Base-by-base conservation (phyloP, 2,329 filamentous ascomycete species). In the Zopfia rhizophila region DNA sequence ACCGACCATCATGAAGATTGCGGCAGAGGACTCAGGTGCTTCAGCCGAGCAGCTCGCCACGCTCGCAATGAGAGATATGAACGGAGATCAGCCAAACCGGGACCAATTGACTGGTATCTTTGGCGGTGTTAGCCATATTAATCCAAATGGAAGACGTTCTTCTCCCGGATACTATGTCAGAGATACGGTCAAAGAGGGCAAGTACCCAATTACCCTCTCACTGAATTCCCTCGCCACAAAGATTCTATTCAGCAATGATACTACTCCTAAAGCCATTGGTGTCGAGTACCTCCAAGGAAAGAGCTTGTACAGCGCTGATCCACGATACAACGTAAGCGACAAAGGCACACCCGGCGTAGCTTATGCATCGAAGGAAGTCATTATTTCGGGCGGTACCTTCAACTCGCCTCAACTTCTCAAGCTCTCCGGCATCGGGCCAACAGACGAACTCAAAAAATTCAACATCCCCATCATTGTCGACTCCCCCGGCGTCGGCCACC, bases 321-420 rank as follows among this genome's bases (percentile, higher is more conserved):
- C 76, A 7, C 70, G 75, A 2, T 62, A 71, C 30, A 45, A 53
- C 28, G 56, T 54, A 4, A 41, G 43, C 13, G 39, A 49, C 22
- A 53, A 48, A 10, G 62, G 60, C 1, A 63, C 48, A 4, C 43
- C 68, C n/a, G 74, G 75, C 13, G 53, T 65, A 29, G 76, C 72
- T 27, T 63, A 58, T 7, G 77, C 77, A 2, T 71, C 51, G 3
- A 58, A 58, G 27, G 60, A 63, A 45, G 58, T 63, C 23, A 59
- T 63, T 21, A 50, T 63, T 18, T 58, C 54, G 4, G 56, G 56
- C 4, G 84, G 84, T 6, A 78, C 82, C 1, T 87, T 82, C 66
- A 83, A 86, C 65, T 78, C 79, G 1, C 83, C 84, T 4, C 84
- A 87, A 66, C 65, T 88, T 3, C 79, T 88, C 5, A 80, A 84